Evolutionary conservation across 1,284 basidiomycete species (phyloP), one percentile per base, ranked within the genome.

Genomic region (Fomitopsis palustris): DNA sequence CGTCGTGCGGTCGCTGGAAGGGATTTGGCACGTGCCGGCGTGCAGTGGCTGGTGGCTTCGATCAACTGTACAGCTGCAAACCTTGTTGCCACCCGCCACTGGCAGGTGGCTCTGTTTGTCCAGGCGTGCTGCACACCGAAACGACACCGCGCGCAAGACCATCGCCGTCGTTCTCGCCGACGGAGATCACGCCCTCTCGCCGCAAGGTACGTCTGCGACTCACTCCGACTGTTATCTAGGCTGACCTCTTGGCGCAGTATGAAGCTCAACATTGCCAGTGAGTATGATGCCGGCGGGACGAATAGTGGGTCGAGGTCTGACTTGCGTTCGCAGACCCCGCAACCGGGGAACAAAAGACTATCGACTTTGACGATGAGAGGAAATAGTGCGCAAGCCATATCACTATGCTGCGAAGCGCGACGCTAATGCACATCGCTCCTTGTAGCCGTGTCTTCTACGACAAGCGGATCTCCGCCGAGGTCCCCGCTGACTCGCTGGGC

Each of bases 261-360:
- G 95, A 97, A 97, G 88, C 81, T 97, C 79, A 97, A 96, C 85
- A 92, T 98, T 78, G 92, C 95, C 77, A 96, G 93, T 93, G 75
- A 79, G 87, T 81, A 62, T 62, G 51, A 37, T 54, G 51, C 59
- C 59, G 54, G 33, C n/a, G 43, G 33, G 43, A 45, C 4, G 29
- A 14, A 49, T 45, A 23, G 17, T 31, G 56, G 23, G 55, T 16
- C 52, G 53, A 61, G 58, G 57, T 66, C 56, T 65, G 58, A 62
- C 63, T 16, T 56, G 53, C 51, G 51, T 45, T 59, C 42, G 53
- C 70, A 91, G 89, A 94, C 84, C 91, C 92, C 77, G 93, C 94
- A 70, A 98, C 96, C 66, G 96, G 95, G 77, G 90, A 91, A 72
- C 96, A 98, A 90, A 99, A 98, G 85, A 87, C 89, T 73, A 80